Percentiles rank a stretch among this genome's conserved stretches.
phyloP scores from a whole-genome alignment of 1,284 basidiomycete genomes.

The Papiliotrema flavescens region DNA sequence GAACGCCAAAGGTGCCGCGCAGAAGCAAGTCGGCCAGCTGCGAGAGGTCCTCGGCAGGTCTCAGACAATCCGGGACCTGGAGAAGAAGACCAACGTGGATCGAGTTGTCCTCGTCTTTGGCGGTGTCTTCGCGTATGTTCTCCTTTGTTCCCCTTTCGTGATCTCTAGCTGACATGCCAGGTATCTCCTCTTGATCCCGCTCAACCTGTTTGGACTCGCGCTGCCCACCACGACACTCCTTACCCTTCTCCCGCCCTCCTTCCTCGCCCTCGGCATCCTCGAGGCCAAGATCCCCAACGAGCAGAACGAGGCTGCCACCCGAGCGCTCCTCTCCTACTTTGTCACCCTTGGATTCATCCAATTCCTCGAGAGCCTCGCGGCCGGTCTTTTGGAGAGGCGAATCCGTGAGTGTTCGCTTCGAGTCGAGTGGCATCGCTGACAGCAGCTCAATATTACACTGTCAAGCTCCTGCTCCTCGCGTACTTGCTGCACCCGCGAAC shows the following conservation, averaged over 20 bases:
- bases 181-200: slow-evolving; percentile 37
- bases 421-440: slow-evolving; percentile 3
- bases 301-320: slow-evolving; percentile 19
- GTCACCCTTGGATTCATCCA: slow-evolving; percentile 40
- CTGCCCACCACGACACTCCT: slow-evolving; percentile 34
- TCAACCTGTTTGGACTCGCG: slow-evolving; percentile 40
- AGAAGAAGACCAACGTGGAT: slow-evolving; percentile 35
- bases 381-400: slow-evolving; percentile 27
- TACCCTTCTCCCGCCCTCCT: slow-evolving; percentile 27
- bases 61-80: slow-evolving; percentile 22
- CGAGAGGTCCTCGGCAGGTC: slow-evolving; percentile 29
- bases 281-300: slow-evolving; percentile 13
- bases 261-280: slow-evolving; percentile 28
- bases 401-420: slow-evolving; percentile 24
- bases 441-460: slow-evolving; percentile 41
- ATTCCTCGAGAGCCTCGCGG: slow-evolving; percentile 35
- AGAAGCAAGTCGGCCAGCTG: slow-evolving; percentile 22
- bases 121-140: slow-evolving; percentile 29
- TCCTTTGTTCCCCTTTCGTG: not conserved
- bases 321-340: slow-evolving; percentile 39
- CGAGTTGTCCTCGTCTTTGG: slow-evolving; percentile 34
- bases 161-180: slow-evolving; percentile 13
- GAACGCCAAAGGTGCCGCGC: slow-evolving; percentile 23
- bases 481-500: slow-evolving; percentile 41
- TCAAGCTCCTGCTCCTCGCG: slow-evolving; percentile 38